Percentiles rank a stretch among this genome's conserved stretches.
Evolutionary conservation across 1,284 basidiomycete genomes (phyloP).

Genomic region (Leccinum insigne): DNA sequence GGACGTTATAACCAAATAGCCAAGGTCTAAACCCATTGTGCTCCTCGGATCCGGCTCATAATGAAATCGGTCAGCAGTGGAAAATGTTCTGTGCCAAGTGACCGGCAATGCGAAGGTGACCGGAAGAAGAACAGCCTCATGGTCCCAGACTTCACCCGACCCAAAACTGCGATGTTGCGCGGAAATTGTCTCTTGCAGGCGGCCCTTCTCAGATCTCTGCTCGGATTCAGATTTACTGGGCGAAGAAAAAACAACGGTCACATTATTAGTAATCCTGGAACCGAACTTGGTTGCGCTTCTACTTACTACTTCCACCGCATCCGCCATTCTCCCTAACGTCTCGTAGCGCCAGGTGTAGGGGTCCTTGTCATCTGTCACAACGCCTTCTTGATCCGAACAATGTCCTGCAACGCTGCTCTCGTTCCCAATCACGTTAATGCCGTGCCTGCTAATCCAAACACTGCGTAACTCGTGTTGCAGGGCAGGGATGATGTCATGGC

Average conservation of each 20-base stretch:
- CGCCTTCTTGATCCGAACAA: slow-evolving; percentile 19
- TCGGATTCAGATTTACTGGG: neutral
- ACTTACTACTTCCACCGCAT: slow-evolving; percentile 43
- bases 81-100: neutral
- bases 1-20: neutral
- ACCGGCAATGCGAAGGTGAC: neutral
- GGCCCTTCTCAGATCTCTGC: slow-evolving; percentile 5
- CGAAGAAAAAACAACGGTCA: neutral
- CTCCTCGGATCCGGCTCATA: neutral
- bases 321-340: slow-evolving; percentile 56
- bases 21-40: neutral
- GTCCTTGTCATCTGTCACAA: slow-evolving; percentile 16
- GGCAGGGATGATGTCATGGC: slow-evolving; percentile 59
- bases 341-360: slow-evolving; percentile 52
- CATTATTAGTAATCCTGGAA: slow-evolving; percentile 1
- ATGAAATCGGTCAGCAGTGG: neutral
- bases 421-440: slow-evolving; percentile 42
- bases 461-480: slow-evolving; percentile 48
- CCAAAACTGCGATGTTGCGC: neutral
- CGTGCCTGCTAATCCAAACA: slow-evolving; percentile 62
- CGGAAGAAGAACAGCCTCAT: slow-evolving; percentile 2
- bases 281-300: slow-evolving; percentile 22
- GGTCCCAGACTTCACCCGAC: neutral
- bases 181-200: slow-evolving; percentile 2
- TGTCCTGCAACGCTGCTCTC: slow-evolving; percentile 1